These are phyloP conservation scores for Epichloe elymi DNA, from an alignment of 2,329 filamentous ascomycete genomes.

Conservation along the genomic window DNA sequence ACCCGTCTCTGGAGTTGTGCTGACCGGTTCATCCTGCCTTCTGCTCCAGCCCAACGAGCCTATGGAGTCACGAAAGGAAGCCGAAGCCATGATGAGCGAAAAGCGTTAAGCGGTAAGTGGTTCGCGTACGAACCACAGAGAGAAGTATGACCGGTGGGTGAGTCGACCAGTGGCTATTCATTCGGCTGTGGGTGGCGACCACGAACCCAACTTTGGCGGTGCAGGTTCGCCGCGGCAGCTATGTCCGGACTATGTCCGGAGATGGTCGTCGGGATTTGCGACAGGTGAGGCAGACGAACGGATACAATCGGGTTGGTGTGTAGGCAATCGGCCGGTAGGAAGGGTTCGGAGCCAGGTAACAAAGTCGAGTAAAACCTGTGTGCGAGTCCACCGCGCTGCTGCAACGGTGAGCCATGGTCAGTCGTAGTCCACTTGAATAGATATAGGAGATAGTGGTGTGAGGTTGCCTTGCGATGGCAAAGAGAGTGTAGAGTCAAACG, in stretches of 20 bases:
- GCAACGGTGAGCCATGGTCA: conserved; percentile 8
- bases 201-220: not conserved
- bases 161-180: not conserved
- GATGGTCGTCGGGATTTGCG: conserved; percentile 4
- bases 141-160: not conserved
- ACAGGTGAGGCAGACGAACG: not conserved
- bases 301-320: conserved; percentile 1
- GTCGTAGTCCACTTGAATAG: conserved; percentile 4
- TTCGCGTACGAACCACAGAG: not conserved
- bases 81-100: conserved; percentile 57
- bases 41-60: conserved; percentile 92
- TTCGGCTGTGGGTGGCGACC: conserved; percentile 1
- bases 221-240: not conserved
- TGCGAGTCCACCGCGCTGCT: not conserved
- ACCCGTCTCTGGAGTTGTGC: conserved; percentile 55
- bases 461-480: conserved; percentile 1
- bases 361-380: not conserved
- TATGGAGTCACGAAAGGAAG: conserved; percentile 86
- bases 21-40: conserved; percentile 66
- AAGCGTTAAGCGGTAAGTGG: not conserved
- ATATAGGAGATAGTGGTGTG: not conserved
- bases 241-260: not conserved
- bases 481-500: not conserved
- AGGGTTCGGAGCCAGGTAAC: not conserved
- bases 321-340: not conserved